Evolutionary conservation across 2,329 filamentous ascomycete genomes (phyloP), one percentile per base, ranked within the genome.

Genomic region (Chaetomium strumarium): DNA sequence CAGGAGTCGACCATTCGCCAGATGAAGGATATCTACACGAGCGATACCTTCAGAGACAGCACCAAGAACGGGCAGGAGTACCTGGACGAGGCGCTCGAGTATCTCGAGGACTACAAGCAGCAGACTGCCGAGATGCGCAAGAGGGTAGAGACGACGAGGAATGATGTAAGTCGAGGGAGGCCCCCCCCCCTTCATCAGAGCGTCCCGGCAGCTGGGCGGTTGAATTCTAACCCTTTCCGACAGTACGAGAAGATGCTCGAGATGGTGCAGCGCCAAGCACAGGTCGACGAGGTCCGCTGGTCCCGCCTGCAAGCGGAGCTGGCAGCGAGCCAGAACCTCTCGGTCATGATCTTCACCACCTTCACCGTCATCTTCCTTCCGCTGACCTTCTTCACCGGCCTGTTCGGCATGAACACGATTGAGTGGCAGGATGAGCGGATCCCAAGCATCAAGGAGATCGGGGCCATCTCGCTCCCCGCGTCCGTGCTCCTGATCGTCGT

Each of bases 201-300:
- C 5, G 4, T 10, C 48, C 5, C n/a, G 9, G 30, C 14, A 36
- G 39, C 4, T 11, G 3, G 14, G 33, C 33, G 49, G 24, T 24
- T 24, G 24, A 16, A 58, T 55, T n/a, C n/a, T 58, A 16, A 58
- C 45, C 1, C 13, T 12, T 10, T 13, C 2, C 36, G 19, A 16
- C 49, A 77, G 72, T 84, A 83, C 57, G 80, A 84, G 59, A 83
- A 83, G 57, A 72, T 85, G 5, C 76, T 85, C 12, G 80, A 85
- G 64, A 82, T 85, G 74, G 81, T 83, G 38, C 81, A 85, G 62
- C 79, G 82, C 14, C 81, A 85, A 60, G 81, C 81, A 0, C 82
- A 85, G 60, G 80, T 85, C 2, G 81, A 84, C 60, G 82, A 85
- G 63, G 80, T 83, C 9, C 77, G 80, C 20, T 76, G 83, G 65